These are phyloP conservation scores for Lojkania enalia DNA, from an alignment of 2,329 filamentous ascomycete species.

Conservation along the genomic window DNA sequence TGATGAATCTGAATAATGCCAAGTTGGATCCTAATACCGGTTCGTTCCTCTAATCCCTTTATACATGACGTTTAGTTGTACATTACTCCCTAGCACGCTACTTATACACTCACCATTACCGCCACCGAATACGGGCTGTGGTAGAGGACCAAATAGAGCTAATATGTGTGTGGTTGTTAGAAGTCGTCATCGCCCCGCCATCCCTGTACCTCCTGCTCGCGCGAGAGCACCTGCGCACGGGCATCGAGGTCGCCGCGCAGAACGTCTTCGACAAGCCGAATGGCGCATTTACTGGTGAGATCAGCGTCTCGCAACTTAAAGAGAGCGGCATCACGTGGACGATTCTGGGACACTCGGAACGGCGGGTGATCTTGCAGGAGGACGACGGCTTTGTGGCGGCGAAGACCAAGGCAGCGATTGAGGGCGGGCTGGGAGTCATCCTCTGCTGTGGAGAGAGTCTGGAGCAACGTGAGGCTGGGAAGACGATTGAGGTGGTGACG, in stretches of 20 bases:
- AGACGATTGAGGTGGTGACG: constrained; percentile 85
- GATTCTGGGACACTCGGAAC: constrained; percentile 93
- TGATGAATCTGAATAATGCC: constrained; percentile 84
- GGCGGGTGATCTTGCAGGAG: constrained; percentile 87
- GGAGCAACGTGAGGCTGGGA: constrained; percentile 82
- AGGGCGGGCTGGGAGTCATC: constrained; percentile 86
- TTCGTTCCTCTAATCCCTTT: constrained; percentile 51
- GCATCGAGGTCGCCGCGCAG: constrained; percentile 87
- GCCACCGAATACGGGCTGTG: no score
- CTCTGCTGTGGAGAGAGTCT: constrained; percentile 97
- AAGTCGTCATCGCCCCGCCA: constrained; percentile 93
- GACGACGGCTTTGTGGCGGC: constrained; percentile 72
- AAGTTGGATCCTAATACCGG: constrained; percentile 75
- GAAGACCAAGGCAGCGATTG: constrained; percentile 93
- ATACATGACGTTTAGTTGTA: not conserved
- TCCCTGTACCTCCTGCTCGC: constrained; percentile 87
- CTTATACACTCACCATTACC: no score
- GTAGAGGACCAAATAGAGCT: no score
- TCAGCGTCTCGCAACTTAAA: constrained; percentile 87
- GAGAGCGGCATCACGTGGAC: constrained; percentile 88
- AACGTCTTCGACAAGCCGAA: constrained; percentile 98
- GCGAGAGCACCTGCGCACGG: constrained; percentile 73
- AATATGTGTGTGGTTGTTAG: no score
- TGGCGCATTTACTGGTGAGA: constrained; percentile 96
- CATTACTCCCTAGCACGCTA: no score